phyloP scores from a whole-genome alignment of 129 eudicot genomes.

The Tanacetum coccineum region DNA sequence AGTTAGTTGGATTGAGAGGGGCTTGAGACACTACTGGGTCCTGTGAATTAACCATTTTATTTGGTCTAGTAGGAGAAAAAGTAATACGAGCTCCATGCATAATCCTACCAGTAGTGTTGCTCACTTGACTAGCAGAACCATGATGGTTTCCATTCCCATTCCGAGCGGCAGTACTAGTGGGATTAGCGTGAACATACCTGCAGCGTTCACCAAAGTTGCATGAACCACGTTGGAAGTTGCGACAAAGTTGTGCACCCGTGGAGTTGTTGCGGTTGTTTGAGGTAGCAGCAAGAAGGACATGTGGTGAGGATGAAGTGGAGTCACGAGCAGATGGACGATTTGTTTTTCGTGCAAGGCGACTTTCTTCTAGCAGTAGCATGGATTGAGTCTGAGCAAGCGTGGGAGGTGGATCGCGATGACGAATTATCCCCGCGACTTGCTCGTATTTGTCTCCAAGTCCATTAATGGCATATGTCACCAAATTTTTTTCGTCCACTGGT shows the following conservation, averaged over 20 bases:
- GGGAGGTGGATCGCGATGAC: neutral
- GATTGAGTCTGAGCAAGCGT: neutral
- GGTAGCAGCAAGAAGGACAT: neutral
- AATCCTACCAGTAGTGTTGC: too few species aligned
- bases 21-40: too few species aligned
- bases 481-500: neutral
- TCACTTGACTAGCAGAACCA: too few species aligned
- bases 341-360: neutral
- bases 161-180: neutral
- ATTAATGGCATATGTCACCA: neutral
- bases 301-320: neutral
- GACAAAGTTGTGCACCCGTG: neutral
- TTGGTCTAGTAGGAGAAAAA: too few species aligned
- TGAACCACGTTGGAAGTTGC: neutral
- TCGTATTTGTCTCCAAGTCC: neutral
- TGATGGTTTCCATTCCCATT: too few species aligned
- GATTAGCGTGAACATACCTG: neutral
- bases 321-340: neutral
- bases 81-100: too few species aligned
- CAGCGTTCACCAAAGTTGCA: neutral
- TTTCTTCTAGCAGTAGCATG: neutral
- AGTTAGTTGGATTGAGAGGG: too few species aligned
- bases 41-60: too few species aligned
- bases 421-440: neutral
- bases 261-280: neutral